Base-by-base conservation (phyloP, 148 eudicot species). In the Tetragonia tetragonoides region DNA sequence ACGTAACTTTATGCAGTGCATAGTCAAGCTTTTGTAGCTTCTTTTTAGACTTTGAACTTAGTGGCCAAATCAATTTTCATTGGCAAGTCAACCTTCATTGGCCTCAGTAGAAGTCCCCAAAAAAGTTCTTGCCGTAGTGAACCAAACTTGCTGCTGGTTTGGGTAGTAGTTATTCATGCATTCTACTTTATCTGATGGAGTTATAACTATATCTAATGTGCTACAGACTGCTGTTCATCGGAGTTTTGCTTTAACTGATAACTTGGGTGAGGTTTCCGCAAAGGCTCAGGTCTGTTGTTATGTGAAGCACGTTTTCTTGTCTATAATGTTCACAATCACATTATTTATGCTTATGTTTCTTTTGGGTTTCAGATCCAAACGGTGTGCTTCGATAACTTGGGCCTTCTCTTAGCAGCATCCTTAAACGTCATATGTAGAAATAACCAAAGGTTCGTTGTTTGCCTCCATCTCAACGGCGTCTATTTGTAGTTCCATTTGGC, bases 211-310 rank as follows among this genome's bases (percentile, higher is more conserved):
- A 24, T 77, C 57, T 41, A 66, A 23, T 80, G 53, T 54, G 62
- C 77, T 80, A 39, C 88, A 95, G 99, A 82, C 96, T 65, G 99
- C 97, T 67, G 93, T 95, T 73, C 99, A 95, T 84, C 85, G 90
- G 75, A 95, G 99, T 87, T 95, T 95, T 85, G 97, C 99, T 41
- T 71, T 89, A 82, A 90, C 91, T 18, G 99, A 92, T 81, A 95
- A 95, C 82, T 84, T 95, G 82, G 99, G 99, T 73, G 99, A 95
- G 89, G 90, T 95, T 84, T 95, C 99, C 76, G 99, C 99, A 28
- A 95, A 95, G 81, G 86, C 88, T 66, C 97, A 95, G 97, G 98
- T 94, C 70, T 41, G 69, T 77, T 79, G 23, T 42, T 7, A 34
- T 49, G 38, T 71, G 67, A 57, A 37, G n/a, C 62, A 7, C 57